These are phyloP conservation scores for Rutstroemia sp. DNA, from an alignment of 2,329 filamentous ascomycete genomes.

Conservation along the genomic window DNA sequence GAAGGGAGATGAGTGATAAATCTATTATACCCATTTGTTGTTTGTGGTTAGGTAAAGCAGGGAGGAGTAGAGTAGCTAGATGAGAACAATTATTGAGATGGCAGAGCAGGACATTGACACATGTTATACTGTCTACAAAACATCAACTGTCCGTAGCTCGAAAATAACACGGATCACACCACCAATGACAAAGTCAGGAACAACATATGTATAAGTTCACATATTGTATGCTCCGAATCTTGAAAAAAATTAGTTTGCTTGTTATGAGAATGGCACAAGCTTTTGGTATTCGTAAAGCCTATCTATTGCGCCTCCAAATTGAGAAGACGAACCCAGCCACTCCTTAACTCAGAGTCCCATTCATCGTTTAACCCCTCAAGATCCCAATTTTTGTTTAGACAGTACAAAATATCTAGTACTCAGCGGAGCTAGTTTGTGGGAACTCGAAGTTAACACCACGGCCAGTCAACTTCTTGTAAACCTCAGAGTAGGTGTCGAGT, in stretches of 20 bases:
- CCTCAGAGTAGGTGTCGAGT: conserved; percentile 98
- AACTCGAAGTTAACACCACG: conserved; percentile 98
- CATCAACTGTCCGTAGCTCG: too few relatives aligned
- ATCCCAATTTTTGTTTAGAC: neutral
- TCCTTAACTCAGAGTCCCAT: neutral
- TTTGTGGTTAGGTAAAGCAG: neutral
- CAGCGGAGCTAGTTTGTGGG: conserved; percentile 71
- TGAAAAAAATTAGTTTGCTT: neutral
- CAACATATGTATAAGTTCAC: too few relatives aligned
- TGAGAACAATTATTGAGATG: too few relatives aligned
- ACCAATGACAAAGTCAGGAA: too few relatives aligned
- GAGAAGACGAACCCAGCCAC: neutral
- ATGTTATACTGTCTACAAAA: too few relatives aligned
- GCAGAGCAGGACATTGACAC: too few relatives aligned
- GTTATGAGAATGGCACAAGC: conserved; percentile 8
- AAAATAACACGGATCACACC: too few relatives aligned
- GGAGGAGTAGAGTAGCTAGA: too few relatives aligned
- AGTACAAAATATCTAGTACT: conserved; percentile 60
- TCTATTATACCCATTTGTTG: neutral
- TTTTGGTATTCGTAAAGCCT: conserved; percentile 10
- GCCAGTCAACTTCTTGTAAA: conserved; percentile 96
- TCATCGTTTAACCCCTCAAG: neutral
- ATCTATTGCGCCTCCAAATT: conserved; percentile 8
- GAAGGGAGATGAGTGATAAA: too few relatives aligned
- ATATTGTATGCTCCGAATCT: too few relatives aligned